Percentiles rank a stretch among this genome's conserved stretches.
Evolutionary conservation across 805 yeast genomes (phyloP).

Genomic region (Phaffomyces antillensis): DNA sequence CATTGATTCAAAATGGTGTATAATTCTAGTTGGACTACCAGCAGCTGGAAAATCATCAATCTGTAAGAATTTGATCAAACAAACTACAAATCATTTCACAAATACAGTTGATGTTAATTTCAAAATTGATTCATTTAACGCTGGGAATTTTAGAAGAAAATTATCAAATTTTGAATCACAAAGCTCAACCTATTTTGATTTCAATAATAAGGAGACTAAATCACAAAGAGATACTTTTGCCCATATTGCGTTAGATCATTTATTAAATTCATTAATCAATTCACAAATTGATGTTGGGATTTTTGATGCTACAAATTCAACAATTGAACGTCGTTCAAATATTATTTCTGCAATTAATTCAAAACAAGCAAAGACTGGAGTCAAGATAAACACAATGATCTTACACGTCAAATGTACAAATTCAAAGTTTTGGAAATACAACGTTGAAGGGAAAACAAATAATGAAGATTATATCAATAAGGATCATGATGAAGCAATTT

Average conservation of each 20-base stretch:
- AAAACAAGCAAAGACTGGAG: conserved; percentile 19
- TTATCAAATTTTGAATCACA: conserved; percentile 30
- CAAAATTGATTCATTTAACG: conserved; percentile 51
- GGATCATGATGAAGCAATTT: conserved; percentile 44
- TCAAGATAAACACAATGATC: conserved; percentile 41
- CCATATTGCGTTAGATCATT: conserved; percentile 38
- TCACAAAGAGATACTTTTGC: conserved; percentile 46
- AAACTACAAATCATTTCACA: conserved; percentile 33
- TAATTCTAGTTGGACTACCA: conserved; percentile 70
- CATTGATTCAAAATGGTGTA: conserved; percentile 42
- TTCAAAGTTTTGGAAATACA: conserved; percentile 43
- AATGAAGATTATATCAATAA: conserved; percentile 53
- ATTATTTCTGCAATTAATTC: conserved; percentile 16
- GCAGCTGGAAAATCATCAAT: conserved; percentile 74
- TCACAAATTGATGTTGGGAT: conserved; percentile 45
- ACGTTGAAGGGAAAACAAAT: conserved; percentile 56
- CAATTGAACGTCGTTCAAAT: conserved; percentile 32
- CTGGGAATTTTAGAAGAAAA: conserved; percentile 62
- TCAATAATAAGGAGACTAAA: conserved; percentile 34
- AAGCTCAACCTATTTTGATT: conserved; percentile 34
- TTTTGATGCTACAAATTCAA: conserved; percentile 57
- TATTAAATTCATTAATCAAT: conserved; percentile 35
- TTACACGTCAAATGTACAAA: conserved; percentile 57
- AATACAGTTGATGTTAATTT: conserved; percentile 12
- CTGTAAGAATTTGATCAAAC: conserved; percentile 53